Evolutionary conservation across 1,284 basidiomycete genomes (phyloP).

Genomic region (Puccinia coronata): DNA sequence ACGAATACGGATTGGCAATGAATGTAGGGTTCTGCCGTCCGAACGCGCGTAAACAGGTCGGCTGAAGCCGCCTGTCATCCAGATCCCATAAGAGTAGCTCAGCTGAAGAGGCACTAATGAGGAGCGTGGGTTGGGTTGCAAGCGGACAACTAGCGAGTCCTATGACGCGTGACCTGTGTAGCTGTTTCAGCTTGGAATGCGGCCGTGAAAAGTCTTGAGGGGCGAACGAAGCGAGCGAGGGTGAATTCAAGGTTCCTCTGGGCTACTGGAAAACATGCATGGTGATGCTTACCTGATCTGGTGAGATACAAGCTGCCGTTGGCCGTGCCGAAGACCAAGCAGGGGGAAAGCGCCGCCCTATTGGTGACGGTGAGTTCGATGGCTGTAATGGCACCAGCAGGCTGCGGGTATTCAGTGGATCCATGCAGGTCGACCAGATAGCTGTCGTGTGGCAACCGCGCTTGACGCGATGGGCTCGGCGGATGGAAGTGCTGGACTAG

Average conservation of each 20-base stretch:
- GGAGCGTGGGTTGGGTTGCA: background rate
- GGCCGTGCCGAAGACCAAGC: constrained; percentile 3
- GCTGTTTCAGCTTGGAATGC: constrained; percentile 1
- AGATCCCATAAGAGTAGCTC: constrained; percentile 16
- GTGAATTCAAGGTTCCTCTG: background rate
- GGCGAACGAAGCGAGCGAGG: too few relatives aligned
- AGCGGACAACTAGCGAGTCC: constrained; percentile 19
- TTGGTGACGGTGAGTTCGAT: background rate
- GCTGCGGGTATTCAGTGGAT: background rate
- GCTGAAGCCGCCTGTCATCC: background rate
- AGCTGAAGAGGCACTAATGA: constrained; percentile 11
- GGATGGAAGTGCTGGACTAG: constrained; percentile 9
- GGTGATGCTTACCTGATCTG: background rate
- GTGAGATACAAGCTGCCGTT: constrained; percentile 8
- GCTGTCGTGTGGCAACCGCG: background rate
- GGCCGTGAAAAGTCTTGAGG: constrained; percentile 2
- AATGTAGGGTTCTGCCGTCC: constrained; percentile 15
- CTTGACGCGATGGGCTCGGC: constrained; percentile 1
- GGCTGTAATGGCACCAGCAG: background rate
- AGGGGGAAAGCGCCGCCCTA: background rate
- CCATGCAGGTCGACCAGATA: constrained; percentile 1
- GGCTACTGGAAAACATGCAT: background rate
- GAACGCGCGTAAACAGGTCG: constrained; percentile 12
- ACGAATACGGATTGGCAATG: constrained; percentile 4
- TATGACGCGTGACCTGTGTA: constrained; percentile 1